Evolutionary conservation across 2,329 filamentous ascomycete genomes (phyloP).

Genomic region (Raffaelea ambrosiae): DNA sequence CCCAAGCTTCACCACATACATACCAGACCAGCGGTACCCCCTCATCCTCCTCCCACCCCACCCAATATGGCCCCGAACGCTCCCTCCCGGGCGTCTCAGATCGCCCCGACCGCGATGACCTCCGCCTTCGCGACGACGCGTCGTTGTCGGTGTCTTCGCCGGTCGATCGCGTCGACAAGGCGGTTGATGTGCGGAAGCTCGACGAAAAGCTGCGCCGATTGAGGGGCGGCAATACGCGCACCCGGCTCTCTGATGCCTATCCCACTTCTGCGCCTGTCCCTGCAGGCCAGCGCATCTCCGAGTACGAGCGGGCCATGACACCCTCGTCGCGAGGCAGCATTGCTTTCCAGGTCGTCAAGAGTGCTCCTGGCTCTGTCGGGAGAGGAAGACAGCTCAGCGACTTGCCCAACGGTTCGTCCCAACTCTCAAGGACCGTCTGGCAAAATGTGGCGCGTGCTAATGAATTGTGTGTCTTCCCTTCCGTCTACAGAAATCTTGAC

Average conservation of each 20-base stretch:
- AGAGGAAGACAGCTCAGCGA: constrained; percentile 37
- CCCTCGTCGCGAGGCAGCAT: constrained; percentile 32
- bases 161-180: constrained; percentile 5
- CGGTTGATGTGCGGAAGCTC: constrained; percentile 33
- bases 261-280: constrained; percentile 17
- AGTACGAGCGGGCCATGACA: constrained; percentile 53
- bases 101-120: constrained; percentile 17
- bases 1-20: constrained; percentile 34
- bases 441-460: constrained; percentile 7
- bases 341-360: constrained; percentile 18
- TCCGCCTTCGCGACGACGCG: neutral
- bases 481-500: constrained; percentile 71
- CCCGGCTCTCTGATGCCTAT: too few species aligned
- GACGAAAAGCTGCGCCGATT: constrained; percentile 44
- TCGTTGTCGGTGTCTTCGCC: neutral
- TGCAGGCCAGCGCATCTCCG: constrained; percentile 46
- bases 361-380: neutral
- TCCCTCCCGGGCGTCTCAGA: constrained; percentile 29
- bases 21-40: constrained; percentile 27
- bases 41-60: constrained; percentile 18
- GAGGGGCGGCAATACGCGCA: constrained; percentile 26
- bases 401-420: constrained; percentile 71
- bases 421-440: too few species aligned
- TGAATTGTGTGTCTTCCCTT: neutral
- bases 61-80: constrained; percentile 51